Evolutionary conservation across 2,329 filamentous ascomycete genomes (phyloP), one percentile per base, ranked within the genome.

Genomic region (Diaporthe citrichinensis): DNA sequence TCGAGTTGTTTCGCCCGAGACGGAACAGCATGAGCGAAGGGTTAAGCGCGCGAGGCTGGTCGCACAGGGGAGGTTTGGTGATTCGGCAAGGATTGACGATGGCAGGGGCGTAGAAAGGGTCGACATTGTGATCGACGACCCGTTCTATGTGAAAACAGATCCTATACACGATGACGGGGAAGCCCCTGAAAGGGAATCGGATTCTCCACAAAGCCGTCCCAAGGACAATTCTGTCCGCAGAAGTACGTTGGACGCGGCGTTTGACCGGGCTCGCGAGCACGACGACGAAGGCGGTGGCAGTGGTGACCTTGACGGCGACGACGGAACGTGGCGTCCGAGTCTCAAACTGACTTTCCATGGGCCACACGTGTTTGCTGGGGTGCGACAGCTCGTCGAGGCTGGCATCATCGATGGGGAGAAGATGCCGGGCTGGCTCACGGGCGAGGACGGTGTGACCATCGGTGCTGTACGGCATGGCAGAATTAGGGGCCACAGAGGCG

Each of bases 381-480:
- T 98, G 34, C 89, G 94, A 65, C 91, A 93, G 80, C 87, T 98
- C 44, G 93, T 96, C 0, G 95, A 97, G 82, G 85, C 90, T 23
- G 95, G 94, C 0, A 88, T 94, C 69, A 86, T 98, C 36, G 92
- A 97, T 81, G 93, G 94, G 1, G 89, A 92, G 80, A 90, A 87
- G 73, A 96, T 97, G 93, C 95, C 95, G 0, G 94, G 94, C 0
- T 98, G 95, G 95, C 93, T 98, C 92, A 97, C 95, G 1, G 95
- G 95, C 2, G 95, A 98, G 80, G 94, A 95, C 59, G 94, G 92
- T 0, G 92, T 97, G 7, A 97, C 94, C 72, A 88, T 92, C 51
- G 94, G 94, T 0, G 89, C 91, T 39, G 91, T 97, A 5, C 89
- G 88, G 78, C 84, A 91, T 75, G 94, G 95, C 2, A 88, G 92